phyloP scores from a whole-genome alignment of 495 filamentous ascomycete species.

The Aspergillus baeticus region DNA sequence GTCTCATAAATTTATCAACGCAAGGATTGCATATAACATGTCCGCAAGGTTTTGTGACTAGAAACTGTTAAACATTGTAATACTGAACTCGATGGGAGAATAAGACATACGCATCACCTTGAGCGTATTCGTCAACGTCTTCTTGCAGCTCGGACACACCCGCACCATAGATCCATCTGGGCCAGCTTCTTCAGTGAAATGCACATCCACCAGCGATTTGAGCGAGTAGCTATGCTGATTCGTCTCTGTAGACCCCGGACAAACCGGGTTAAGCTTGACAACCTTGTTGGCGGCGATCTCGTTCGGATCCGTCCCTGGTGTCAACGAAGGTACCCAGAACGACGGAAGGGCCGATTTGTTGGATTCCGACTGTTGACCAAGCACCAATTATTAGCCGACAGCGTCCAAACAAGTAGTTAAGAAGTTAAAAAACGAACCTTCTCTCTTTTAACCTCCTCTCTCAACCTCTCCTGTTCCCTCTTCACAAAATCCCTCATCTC shows the following conservation, averaged over 20 bases:
- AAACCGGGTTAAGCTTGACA: constrained; percentile 70
- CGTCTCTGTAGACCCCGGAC: constrained; percentile 71
- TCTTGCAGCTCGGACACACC: constrained; percentile 87
- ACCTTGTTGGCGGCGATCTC: constrained; percentile 55
- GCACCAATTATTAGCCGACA: background rate
- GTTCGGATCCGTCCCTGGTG: constrained; percentile 57
- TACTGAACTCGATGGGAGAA: background rate
- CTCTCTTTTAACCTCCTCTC: constrained; percentile 67
- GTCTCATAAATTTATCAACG: constrained; percentile 81
- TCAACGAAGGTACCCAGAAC: constrained; percentile 91
- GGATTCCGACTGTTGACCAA: constrained; percentile 34
- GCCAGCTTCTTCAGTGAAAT: constrained; percentile 72
- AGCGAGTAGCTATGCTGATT: constrained; percentile 76
- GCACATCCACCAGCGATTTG: constrained; percentile 74
- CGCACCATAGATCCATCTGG: constrained; percentile 52
- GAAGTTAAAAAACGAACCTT: constrained; percentile 50
- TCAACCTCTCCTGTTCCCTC: constrained; percentile 68
- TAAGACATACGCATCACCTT: constrained; percentile 65
- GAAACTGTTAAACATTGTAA: background rate
- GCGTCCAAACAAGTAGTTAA: too few species aligned
- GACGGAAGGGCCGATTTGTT: constrained; percentile 76
- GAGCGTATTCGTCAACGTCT: constrained; percentile 75
- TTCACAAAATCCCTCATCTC: constrained; percentile 69
- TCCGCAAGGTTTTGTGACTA: constrained; percentile 86
- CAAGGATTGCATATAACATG: constrained; percentile 92